phyloP scores from a whole-genome alignment of 2,329 filamentous ascomycete species.

The Penicillium expansum region DNA sequence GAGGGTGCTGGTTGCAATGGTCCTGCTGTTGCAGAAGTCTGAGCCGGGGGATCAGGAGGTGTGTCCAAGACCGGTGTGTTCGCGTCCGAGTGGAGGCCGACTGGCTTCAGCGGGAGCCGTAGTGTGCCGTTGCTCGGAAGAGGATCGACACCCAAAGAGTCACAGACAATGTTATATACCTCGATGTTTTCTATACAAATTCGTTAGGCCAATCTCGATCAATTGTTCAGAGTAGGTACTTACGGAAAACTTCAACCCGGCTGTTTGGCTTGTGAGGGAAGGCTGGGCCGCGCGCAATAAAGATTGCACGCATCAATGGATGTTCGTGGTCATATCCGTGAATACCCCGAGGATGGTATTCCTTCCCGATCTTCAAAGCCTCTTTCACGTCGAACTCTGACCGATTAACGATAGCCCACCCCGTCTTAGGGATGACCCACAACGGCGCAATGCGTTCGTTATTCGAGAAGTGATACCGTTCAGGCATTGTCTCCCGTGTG shows the following conservation, averaged over 20 bases:
- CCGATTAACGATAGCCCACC: conserved; percentile 85
- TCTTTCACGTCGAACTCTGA: conserved; percentile 72
- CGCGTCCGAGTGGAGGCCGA: conserved; percentile 46
- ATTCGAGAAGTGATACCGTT: conserved; percentile 83
- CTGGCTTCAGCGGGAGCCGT: conserved; percentile 45
- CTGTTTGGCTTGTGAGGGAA: conserved; percentile 85
- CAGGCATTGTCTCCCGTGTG: conserved; percentile 82
- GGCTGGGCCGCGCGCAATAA: conserved; percentile 84
- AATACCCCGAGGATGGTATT: conserved; percentile 78
- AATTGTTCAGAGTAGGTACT: conserved; percentile 42
- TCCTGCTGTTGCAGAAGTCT: conserved; percentile 9
- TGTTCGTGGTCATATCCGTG: conserved; percentile 96
- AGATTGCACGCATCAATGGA: conserved; percentile 93
- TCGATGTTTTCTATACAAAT: conserved; percentile 73
- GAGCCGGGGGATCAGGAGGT: conserved; percentile 34
- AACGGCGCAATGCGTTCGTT: conserved; percentile 89
- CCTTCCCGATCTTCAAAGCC: conserved; percentile 60
- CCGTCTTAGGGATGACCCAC: conserved; percentile 89
- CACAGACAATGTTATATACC: conserved; percentile 92
- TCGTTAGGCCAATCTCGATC: conserved; percentile 4
- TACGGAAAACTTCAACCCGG: conserved; percentile 76
- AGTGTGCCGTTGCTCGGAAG: conserved; percentile 85
- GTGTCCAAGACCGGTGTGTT: conserved; percentile 31
- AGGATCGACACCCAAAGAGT: conserved; percentile 72
- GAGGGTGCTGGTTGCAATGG: conserved; percentile 3